Evolutionary conservation across 1,284 basidiomycete species (phyloP).

Genomic region (Laetiporus sulphureus): DNA sequence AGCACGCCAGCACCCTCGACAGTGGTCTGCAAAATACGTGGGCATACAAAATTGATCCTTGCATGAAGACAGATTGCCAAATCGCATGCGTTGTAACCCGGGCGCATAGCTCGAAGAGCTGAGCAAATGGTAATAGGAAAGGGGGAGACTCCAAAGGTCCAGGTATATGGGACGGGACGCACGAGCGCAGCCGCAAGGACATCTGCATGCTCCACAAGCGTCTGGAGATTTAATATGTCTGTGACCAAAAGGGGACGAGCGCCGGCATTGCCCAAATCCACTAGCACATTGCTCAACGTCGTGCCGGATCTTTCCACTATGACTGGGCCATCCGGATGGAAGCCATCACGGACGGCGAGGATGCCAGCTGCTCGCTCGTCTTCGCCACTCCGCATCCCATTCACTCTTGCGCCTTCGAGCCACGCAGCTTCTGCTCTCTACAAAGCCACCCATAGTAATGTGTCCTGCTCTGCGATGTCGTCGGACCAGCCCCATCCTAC

Average conservation of each 20-base stretch:
- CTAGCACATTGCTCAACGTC: constrained; percentile 26
- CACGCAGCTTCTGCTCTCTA: constrained; percentile 61
- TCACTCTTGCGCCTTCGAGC: constrained; percentile 70
- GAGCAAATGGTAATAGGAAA: constrained; percentile 48
- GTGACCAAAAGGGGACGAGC: constrained; percentile 10
- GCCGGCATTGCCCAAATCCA: constrained; percentile 7
- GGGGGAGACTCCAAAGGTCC: constrained; percentile 36
- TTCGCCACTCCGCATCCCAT: constrained; percentile 61
- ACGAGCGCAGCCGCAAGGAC: constrained; percentile 46
- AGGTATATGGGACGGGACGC: constrained; percentile 36
- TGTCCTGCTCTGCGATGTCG: constrained; percentile 37
- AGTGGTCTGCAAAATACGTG: constrained; percentile 43
- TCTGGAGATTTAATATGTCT: constrained; percentile 16
- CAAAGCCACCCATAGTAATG: constrained; percentile 35
- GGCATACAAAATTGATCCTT: constrained; percentile 19
- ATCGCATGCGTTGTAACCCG: constrained; percentile 41
- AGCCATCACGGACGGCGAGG: constrained; percentile 29
- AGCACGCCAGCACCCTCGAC: constrained; percentile 44
- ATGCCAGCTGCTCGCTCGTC: constrained; percentile 43
- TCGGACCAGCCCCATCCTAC: constrained; percentile 68
- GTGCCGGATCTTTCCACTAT: constrained; percentile 27
- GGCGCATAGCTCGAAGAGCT: constrained; percentile 46
- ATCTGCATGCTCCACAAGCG: constrained; percentile 27
- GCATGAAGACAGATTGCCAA: constrained; percentile 33
- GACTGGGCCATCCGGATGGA: constrained; percentile 35